Evolutionary conservation across 202 grass and related monocot genomes (phyloP).

Genomic region (Panicum hallii): DNA sequence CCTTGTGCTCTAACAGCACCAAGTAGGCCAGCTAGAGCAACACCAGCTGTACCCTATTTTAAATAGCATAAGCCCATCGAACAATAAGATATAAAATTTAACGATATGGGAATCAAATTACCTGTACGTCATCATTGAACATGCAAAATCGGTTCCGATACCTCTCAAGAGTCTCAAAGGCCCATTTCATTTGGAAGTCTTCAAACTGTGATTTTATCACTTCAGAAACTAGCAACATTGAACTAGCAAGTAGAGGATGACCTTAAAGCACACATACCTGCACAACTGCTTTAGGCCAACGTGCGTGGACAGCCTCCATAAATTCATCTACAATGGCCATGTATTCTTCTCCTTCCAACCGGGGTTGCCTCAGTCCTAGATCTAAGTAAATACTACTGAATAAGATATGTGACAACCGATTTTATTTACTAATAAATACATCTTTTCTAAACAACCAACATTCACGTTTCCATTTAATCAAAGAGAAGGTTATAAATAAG

Average conservation of each 20-base stretch:
- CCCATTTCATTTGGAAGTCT: slow-evolving; percentile 99
- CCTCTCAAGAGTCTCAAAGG: slow-evolving; percentile 94
- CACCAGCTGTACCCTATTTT: slow-evolving; percentile 93
- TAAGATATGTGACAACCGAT: slow-evolving; percentile 23
- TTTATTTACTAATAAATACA: slow-evolving; percentile 19
- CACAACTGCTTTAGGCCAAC: slow-evolving; percentile 95
- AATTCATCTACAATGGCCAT: slow-evolving; percentile 96
- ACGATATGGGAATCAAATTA: slow-evolving; percentile 46
- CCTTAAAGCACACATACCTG: slow-evolving; percentile 61
- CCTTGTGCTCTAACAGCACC: slow-evolving; percentile 94
- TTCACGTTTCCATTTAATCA: slow-evolving; percentile 26
- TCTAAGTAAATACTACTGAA: slow-evolving; percentile 61
- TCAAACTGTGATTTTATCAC: slow-evolving; percentile 75
- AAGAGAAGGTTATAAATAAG: neutral
- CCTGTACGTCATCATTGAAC: slow-evolving; percentile 97
- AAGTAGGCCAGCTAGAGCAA: slow-evolving; percentile 96
- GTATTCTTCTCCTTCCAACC: slow-evolving; percentile 96
- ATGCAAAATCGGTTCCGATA: slow-evolving; percentile 92
- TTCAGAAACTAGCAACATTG: slow-evolving; percentile 43
- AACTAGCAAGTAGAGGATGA: slow-evolving; percentile 40
- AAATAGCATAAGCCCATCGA: slow-evolving; percentile 35
- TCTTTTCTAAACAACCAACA: slow-evolving; percentile 15
- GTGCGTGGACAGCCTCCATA: slow-evolving; percentile 91
- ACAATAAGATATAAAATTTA: slow-evolving; percentile 13
- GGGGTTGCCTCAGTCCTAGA: slow-evolving; percentile 91